Base-by-base conservation (phyloP, 2,329 filamentous ascomycete species). In the Xylariaceae sp. region DNA sequence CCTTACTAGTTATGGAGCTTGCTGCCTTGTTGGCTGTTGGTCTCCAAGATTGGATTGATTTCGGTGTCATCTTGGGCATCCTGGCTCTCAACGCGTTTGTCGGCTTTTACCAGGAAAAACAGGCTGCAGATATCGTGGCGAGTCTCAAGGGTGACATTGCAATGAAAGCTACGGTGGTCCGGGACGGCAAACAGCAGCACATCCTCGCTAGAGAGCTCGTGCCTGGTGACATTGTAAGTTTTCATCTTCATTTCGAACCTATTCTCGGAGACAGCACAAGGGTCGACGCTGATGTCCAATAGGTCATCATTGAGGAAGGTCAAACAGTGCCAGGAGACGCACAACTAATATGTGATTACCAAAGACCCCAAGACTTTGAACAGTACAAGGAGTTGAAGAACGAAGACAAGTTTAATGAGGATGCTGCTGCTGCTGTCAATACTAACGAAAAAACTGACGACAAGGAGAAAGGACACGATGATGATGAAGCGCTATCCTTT, bases 51-150 rank as follows among this genome's bases (percentile, higher is more conserved):
- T 91, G 88, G 88, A 82, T 90, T 64, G 88, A 92, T 78, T 83
- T 91, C 66, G 88, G 87, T 82, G 87, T 92, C 74, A 91, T 91
- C 73, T 84, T 87, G 68, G 88, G 83, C 79, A 91, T 92, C 75
- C 78, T 92, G 53, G 67, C 87, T 71, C 86, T 92, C 62, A 92
- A 92, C 78, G 88, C 88, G 64, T 78, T 87, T 63, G 88, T 91
- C 73, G 88, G 88, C 79, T 91, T 88, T 85, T 91, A 91, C 75
- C 88, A 91, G 74, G 88, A 91, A 77, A 91, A 91, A 79, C 88
- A 91, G 76, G 88, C 88, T 67, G 88, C 87, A 65, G 88, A 91
- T 75, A 87, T 91, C 69, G 88, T 90, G 69, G 88, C 88, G 54
- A 85, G 80, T 62, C 78, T 91, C 61, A 91, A 91, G 80, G 88